A percentile compares a stretch with the other conserved stretches of the same genome.
These are phyloP conservation scores for Heliamphora exappendiculata DNA, from an alignment of 148 eudicot species.

Conservation along the genomic window DNA sequence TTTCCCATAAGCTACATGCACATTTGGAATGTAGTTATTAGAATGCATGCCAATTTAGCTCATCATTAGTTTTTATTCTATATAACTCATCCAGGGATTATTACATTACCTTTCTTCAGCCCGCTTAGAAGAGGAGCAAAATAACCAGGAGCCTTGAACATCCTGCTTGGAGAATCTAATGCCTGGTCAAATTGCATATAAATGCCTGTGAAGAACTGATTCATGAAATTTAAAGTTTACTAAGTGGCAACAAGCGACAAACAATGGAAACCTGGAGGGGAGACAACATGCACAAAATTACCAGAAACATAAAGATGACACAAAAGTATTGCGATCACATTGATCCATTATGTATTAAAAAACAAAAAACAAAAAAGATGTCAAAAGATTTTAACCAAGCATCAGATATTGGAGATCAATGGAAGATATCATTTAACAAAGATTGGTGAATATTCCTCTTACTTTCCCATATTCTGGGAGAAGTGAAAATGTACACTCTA, in stretches of 20 bases:
- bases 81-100: not conserved
- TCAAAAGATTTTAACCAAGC: not conserved
- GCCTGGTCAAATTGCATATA: conserved; percentile 47
- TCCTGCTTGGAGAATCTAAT: conserved; percentile 50
- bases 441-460: not conserved
- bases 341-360: not conserved
- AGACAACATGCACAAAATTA: not conserved
- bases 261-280: not conserved
- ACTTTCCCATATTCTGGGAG: not conserved
- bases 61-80: not conserved
- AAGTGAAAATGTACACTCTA: not conserved
- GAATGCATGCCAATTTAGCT: not conserved
- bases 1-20: not conserved
- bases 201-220: conserved; percentile 9
- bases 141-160: conserved; percentile 61
- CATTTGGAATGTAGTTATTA: not conserved
- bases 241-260: not conserved
- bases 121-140: conserved; percentile 60
- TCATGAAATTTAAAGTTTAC: conserved; percentile 5
- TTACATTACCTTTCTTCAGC: conserved; percentile 53
- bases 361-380: not conserved
- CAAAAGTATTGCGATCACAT: not conserved
- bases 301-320: not conserved
- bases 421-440: not conserved
- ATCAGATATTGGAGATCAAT: no score